Evolutionary conservation across 768 basidiomycete genomes (phyloP), one percentile per base, ranked within the genome.

Genomic region (Krasilnikovozyma curviuscula): DNA sequence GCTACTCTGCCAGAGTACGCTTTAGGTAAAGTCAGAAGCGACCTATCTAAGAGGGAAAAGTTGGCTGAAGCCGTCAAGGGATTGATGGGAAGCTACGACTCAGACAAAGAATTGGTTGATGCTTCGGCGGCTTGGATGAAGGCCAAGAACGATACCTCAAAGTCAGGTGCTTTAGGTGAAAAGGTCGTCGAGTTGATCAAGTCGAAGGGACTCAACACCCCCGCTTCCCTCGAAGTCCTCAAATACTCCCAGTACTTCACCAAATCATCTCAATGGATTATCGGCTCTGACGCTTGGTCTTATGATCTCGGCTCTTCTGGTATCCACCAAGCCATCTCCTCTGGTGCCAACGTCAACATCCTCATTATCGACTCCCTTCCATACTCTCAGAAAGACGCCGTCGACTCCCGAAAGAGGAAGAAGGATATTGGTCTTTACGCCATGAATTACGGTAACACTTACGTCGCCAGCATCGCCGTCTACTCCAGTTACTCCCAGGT

Each of bases 341-440:
- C 88, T 6, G 77, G 79, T 18, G 73, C 88, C 49, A 79, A 97
- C 63, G 71, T 97, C 67, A 98, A 98, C 68, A 75, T 97, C 49
- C 81, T 98, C 63, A 77, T 97, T 55, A 76, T 97, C 59, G 93
- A 98, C 65, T 88, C 81, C 7, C 66, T 79, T 2, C 84, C 93
- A 0, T 98, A 93, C 66, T 77, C 85, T 2, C 66, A 76, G 30
- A 78, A 85, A 46, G 76, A 78, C 59, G 64, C 70, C 23, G 70
- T 67, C 5, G 81, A 81, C 55, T 77, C 75, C 9, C 54, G 54
- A 39, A 76, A 83, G 51, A 73, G 86, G 48, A 95, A 95, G 68
- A 89, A 86, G 59, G 93, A 98, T 64, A 81, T 89, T 43, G 93
- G 91, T 3, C 70, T 98, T 42, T 98, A 98, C 59, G 93, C 91